phyloP scores from a whole-genome alignment of 306 rosid genomes.

The Cyamopsis tetragonoloba region DNA sequence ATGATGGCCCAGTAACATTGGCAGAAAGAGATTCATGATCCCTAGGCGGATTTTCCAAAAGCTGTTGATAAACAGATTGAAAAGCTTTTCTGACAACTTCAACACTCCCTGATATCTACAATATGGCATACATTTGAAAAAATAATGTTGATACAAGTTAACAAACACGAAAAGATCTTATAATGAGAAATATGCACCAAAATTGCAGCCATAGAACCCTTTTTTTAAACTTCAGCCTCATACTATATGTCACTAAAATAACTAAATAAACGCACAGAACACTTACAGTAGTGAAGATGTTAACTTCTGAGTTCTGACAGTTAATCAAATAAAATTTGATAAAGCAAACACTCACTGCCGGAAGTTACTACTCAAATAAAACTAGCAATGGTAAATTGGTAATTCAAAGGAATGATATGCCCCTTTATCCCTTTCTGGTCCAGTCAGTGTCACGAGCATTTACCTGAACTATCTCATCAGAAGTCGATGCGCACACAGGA shows the following conservation, averaged over 20 bases:
- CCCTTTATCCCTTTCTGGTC: background rate
- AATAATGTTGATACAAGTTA: conserved; percentile 9
- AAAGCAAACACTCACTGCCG: background rate
- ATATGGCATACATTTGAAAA: conserved; percentile 14
- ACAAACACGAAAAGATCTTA: background rate
- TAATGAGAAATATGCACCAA: conserved; percentile 15
- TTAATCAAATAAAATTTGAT: background rate
- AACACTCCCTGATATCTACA: conserved; percentile 77
- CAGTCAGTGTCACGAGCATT: background rate
- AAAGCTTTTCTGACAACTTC: conserved; percentile 83
- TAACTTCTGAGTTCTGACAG: background rate
- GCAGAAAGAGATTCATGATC: conserved; percentile 45
- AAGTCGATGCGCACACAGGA: conserved; percentile 58
- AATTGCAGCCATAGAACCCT: background rate
- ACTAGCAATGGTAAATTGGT: background rate
- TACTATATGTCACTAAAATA: background rate
- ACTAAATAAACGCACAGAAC: background rate
- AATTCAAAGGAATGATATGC: background rate
- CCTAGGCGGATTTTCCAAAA: conserved; percentile 62
- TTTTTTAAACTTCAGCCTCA: background rate
- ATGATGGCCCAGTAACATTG: conserved; percentile 44
- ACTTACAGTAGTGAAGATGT: background rate
- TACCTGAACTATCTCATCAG: conserved; percentile 92
- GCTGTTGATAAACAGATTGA: conserved; percentile 63
- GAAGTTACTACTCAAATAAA: background rate